These are phyloP conservation scores for Populus tremula DNA, from an alignment of 345 rosid genomes.

Conservation along the genomic window DNA sequence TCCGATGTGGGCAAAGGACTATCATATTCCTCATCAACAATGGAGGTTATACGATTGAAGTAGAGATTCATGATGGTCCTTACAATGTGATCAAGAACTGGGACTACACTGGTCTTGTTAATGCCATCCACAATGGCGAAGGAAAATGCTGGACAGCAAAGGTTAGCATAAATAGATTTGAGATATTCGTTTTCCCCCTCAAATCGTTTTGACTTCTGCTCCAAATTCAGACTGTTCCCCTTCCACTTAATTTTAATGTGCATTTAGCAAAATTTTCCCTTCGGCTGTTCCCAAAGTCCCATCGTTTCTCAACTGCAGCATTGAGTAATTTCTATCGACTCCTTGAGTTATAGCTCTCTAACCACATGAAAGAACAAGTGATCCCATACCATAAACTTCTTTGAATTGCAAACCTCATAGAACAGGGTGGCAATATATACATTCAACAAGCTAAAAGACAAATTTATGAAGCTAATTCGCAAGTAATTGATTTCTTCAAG, in stretches of 20 bases:
- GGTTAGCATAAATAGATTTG: slow-evolving; percentile 32
- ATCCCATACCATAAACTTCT: not conserved
- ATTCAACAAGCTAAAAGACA: not conserved
- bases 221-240: not conserved
- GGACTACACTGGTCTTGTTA: slow-evolving; percentile 58
- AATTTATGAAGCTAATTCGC: not conserved
- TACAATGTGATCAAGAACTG: slow-evolving; percentile 80
- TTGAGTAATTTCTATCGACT: not conserved
- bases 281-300: not conserved
- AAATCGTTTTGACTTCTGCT: not conserved
- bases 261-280: not conserved
- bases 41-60: slow-evolving; percentile 75
- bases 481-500: not conserved
- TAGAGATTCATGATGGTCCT: slow-evolving; percentile 75
- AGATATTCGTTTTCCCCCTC: not conserved
- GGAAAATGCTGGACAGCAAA: slow-evolving; percentile 77
- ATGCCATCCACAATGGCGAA: slow-evolving; percentile 72
- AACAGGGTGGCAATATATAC: not conserved
- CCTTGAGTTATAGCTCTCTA: too few relatives aligned
- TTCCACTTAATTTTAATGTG: not conserved
- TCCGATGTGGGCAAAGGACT: slow-evolving; percentile 49
- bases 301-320: not conserved
- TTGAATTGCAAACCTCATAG: not conserved
- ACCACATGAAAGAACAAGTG: not conserved
- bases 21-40: slow-evolving; percentile 74